phyloP scores from a whole-genome alignment of 2,329 filamentous ascomycete genomes.

The Aschersonia sp. region DNA sequence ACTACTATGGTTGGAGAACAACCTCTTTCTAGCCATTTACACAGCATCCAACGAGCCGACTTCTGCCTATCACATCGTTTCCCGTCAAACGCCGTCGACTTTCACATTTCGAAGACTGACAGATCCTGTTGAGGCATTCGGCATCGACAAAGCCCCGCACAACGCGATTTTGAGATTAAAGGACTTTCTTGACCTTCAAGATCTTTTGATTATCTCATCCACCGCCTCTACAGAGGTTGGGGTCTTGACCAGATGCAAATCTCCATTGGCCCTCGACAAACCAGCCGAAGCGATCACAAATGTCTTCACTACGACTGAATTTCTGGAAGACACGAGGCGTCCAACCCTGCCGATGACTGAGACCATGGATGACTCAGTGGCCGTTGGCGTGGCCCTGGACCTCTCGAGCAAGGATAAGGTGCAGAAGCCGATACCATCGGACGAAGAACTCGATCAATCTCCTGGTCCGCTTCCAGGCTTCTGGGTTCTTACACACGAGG shows the following conservation, averaged over 20 bases:
- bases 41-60: slow-evolving; percentile 47
- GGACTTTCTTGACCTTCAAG: slow-evolving; percentile 67
- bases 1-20: slow-evolving; percentile 77
- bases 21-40: slow-evolving; percentile 71
- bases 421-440: slow-evolving; percentile 58
- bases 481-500: slow-evolving; percentile 79
- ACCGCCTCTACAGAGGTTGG: slow-evolving; percentile 70
- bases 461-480: slow-evolving; percentile 69
- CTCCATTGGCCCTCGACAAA: slow-evolving; percentile 47
- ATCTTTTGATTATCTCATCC: slow-evolving; percentile 70
- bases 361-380: slow-evolving; percentile 49
- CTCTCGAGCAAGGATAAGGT: slow-evolving; percentile 73
- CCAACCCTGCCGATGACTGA: slow-evolving; percentile 62
- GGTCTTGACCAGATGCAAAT: slow-evolving; percentile 59
- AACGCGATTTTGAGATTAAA: slow-evolving; percentile 66
- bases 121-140: slow-evolving; percentile 62
- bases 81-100: slow-evolving; percentile 40
- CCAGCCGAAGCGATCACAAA: slow-evolving; percentile 44
- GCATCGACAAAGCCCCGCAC: slow-evolving; percentile 51
- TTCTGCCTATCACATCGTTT: slow-evolving; percentile 70
- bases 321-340: slow-evolving; percentile 58
- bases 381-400: slow-evolving; percentile 71
- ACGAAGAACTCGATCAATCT: slow-evolving; percentile 67
- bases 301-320: slow-evolving; percentile 60
- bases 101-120: slow-evolving; percentile 63